Base-by-base conservation (phyloP, 2,329 filamentous ascomycete species). In the Fusarium miscanthi region DNA sequence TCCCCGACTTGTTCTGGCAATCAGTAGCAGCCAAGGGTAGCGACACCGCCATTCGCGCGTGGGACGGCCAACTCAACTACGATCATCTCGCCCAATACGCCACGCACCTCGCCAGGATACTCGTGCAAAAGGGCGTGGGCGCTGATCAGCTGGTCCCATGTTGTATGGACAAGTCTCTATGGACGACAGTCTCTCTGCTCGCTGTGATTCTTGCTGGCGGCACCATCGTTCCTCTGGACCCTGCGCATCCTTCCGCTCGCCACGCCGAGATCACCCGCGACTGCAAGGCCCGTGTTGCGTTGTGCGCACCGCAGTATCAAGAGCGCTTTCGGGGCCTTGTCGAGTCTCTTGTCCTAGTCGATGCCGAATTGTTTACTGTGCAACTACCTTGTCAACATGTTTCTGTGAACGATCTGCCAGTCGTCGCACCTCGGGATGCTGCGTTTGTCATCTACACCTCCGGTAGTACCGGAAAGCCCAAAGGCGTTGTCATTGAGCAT, bases 171-270 rank as follows among this genome's bases (percentile, higher is more conserved):
- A 79, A 76, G 16, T 76, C 76, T 3, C 38, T 69, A 2, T 76
- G 76, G 75, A 59, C 73, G 3, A 45, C 74, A 8, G 66, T 78
- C 19, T 59, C 76, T 2, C 75, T 79, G 58, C 61, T 79, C 6
- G 76, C 74, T 9, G 70, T 79, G 6, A 35, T 73, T 4, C 76
- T 77, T 13, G 70, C 76, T 3, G 77, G 77, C 2, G 77, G 74
- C 21, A 64, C 67, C 1, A 66, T 75, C n/a, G 59, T 79, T 25
- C 76, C 77, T 0, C 23, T 79, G 23, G 77, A 79, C 11, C 73
- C 77, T 3, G 60, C 54, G 0, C 69, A 76, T 31, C 75, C 77
- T 0, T 43, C 46, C 0, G 63, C 68, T 21, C 73, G 73, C 0
- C 73, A 75, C 9, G 37, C 35, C 25, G 53, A 67, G 16, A 69